Percentiles rank a stretch among this genome's conserved stretches.
Conservation (phyloP, 306 rosid genomes). For the Spatholobus suberectus region DNA sequence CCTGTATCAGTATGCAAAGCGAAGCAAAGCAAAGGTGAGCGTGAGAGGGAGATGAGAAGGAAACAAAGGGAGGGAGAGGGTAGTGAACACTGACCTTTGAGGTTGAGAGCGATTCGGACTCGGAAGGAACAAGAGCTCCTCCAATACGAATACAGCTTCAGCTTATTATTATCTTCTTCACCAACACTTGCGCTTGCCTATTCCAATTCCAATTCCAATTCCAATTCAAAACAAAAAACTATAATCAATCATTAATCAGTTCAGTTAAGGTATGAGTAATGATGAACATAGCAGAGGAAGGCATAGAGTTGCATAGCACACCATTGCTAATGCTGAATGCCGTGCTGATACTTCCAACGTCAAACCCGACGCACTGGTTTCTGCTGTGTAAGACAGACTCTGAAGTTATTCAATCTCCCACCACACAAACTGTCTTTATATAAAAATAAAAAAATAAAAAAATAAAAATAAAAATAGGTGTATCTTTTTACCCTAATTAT, state of each 20-base stretch:
- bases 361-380: too few species aligned
- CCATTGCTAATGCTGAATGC: not conserved
- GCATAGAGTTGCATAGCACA: not conserved
- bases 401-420: too few species aligned
- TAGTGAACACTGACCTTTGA: slow-evolving; percentile 55
- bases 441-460: too few species aligned
- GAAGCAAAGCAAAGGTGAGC: not conserved
- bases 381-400: too few species aligned
- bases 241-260: too few species aligned
- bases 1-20: slow-evolving; percentile 40
- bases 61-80: too few species aligned
- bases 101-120: slow-evolving; percentile 57
- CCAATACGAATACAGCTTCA: slow-evolving; percentile 53
- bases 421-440: too few species aligned
- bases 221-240: too few species aligned
- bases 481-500: too few species aligned
- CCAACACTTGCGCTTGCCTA: slow-evolving; percentile 36
- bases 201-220: not conserved
- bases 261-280: too few species aligned
- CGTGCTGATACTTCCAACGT: not conserved
- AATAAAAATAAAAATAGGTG: too few species aligned
- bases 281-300: not conserved
- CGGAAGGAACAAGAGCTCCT: slow-evolving; percentile 53
- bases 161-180: not conserved
- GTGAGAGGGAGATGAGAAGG: too few species aligned